Conservation (phyloP, 2,329 filamentous ascomycete species). For the Cladosporium sphaerospermum region DNA sequence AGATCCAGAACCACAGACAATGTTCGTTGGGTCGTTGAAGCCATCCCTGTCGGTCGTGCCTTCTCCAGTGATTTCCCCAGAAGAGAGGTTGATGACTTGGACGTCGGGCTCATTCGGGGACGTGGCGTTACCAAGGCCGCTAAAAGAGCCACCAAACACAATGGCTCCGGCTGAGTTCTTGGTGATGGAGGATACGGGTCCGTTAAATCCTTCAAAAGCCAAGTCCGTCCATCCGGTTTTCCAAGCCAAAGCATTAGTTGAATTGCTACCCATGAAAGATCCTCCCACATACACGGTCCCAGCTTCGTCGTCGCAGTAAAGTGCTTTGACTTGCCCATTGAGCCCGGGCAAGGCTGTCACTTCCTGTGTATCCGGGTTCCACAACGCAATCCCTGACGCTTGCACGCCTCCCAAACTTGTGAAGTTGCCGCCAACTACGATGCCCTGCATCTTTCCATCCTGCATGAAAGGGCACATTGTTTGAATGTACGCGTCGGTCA, state of each 20-base stretch:
- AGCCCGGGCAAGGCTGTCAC: conserved; percentile 75
- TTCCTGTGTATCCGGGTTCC: conserved; percentile 64
- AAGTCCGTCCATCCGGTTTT: conserved; percentile 68
- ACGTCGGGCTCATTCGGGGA: conserved; percentile 60
- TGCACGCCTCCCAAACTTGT: conserved; percentile 75
- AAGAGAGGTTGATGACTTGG: conserved; percentile 77
- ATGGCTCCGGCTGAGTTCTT: conserved; percentile 77
- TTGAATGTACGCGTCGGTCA: conserved; percentile 71
- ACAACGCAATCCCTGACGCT: conserved; percentile 73
- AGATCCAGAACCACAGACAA: conserved; percentile 70
- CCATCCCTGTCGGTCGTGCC: conserved; percentile 57
- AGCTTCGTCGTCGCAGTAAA: conserved; percentile 72
- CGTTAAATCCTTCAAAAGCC: conserved; percentile 91
- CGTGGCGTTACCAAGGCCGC: conserved; percentile 75
- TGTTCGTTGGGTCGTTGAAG: conserved; percentile 69
- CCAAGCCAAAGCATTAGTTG: conserved; percentile 87
- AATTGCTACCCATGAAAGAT: conserved; percentile 71
- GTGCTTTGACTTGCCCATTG: conserved; percentile 70
- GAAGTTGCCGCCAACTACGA: conserved; percentile 91
- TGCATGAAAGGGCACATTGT: conserved; percentile 77
- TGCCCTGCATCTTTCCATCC: conserved; percentile 59
- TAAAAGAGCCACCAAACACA: conserved; percentile 86
- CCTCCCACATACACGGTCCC: conserved; percentile 88
- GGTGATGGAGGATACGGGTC: conserved; percentile 77
- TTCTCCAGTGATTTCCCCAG: conserved; percentile 65